These are phyloP conservation scores for Sugiyamaella qingdaonensis DNA, from an alignment of 805 yeast species.

Conservation along the genomic window DNA sequence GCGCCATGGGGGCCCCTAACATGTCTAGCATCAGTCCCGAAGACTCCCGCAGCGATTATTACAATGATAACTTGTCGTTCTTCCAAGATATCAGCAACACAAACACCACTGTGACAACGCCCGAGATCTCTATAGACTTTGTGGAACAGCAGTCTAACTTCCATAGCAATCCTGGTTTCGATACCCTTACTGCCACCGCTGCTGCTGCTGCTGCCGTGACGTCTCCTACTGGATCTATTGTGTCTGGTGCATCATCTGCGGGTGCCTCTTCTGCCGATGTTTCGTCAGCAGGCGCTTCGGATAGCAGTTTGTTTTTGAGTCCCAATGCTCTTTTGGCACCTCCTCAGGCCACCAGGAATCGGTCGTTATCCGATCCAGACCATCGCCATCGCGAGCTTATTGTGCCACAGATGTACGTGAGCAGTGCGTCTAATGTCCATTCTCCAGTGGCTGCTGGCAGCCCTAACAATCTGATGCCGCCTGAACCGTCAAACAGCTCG, in stretches of 20 bases:
- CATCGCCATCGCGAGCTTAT: constrained; percentile 11
- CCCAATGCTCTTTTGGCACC: background rate
- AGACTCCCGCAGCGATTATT: background rate
- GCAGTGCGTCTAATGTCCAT: background rate
- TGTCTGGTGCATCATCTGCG: background rate
- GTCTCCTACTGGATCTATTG: background rate
- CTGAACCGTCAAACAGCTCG: background rate
- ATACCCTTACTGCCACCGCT: background rate
- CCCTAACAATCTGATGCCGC: background rate
- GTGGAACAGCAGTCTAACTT: background rate
- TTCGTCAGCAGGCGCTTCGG: background rate
- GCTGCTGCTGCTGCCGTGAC: background rate
- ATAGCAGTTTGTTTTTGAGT: background rate
- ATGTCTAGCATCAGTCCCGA: background rate
- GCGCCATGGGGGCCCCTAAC: background rate
- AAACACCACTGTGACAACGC: background rate
- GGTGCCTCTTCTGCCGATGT: background rate
- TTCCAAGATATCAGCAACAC: constrained; percentile 2
- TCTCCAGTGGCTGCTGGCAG: background rate
- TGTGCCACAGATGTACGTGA: constrained; percentile 11
- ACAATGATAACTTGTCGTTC: background rate
- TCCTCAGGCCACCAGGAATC: background rate
- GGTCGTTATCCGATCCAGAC: constrained; percentile 1
- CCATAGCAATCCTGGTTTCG: background rate
- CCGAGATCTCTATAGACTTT: constrained; percentile 1